Base-by-base conservation (phyloP, 139 green algal species). In the Axilococcus clingmanii region DNA sequence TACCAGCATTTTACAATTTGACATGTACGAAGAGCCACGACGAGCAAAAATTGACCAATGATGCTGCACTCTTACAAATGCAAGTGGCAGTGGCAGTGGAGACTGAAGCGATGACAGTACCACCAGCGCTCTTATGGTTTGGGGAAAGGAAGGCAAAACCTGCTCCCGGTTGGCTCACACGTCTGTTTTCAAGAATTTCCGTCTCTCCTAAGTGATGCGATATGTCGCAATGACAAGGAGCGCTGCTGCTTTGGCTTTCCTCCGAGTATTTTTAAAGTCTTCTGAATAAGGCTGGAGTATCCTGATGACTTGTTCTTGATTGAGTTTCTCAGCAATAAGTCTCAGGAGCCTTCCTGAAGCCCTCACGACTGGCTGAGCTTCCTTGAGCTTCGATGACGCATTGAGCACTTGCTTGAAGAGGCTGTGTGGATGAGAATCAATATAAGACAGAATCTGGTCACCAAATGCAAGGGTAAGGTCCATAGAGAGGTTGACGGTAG, bases 141-240 rank as follows among this genome's bases (percentile, higher is more conserved):
- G n/a, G n/a, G n/a, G n/a, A n/a, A n/a, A n/a, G n/a, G n/a, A n/a
- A n/a, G n/a, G n/a, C n/a, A n/a, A n/a, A n/a, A n/a, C n/a, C 12
- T 38, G 33, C 33, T 17, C 33, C 33, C 9, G 9, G 9, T 9
- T 38, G 33, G 33, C 33, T 38, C 12, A 9, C 9, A 17, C 9
- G 33, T 38, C 12, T 38, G 12, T 38, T 38, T 38, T 9, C 33
- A 17, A 17, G 9, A 12, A 38, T 38, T 38, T 38, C 33, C n/a
- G n/a, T 49, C 9, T 12, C 9, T 9, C 25, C 12, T 49, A 49
- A 12, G 41, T 23, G 9, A 49, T 11, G 9, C 41, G 41, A 32
- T 49, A 49, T 9, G 41, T 49, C 9, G 41, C 41, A 30, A 49
- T 49, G 9, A 49, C 9, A 32, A 49, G 41, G 9, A 12, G 9